phyloP scores from a whole-genome alignment of 2,329 filamentous ascomycete species.

The Lachnellula suecica region DNA sequence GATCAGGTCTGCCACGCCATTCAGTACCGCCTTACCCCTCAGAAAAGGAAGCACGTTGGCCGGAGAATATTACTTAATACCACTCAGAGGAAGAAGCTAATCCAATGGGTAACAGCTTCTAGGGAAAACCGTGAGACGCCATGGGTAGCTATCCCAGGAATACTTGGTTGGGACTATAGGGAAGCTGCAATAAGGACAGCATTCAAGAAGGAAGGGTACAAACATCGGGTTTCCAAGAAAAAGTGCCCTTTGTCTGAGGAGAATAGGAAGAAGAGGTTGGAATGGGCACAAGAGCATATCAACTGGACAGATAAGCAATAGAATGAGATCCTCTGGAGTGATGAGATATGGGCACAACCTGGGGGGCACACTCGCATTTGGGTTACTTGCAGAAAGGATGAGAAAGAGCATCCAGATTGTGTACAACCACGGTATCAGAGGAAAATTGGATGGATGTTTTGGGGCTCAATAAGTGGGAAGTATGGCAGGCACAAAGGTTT shows the following conservation, averaged over 20 bases:
- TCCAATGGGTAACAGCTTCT: too few relatives aligned
- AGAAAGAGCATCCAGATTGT: constrained; percentile 8
- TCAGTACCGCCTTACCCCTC: too few relatives aligned
- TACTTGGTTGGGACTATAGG: too few relatives aligned
- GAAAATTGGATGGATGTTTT: constrained; percentile 22
- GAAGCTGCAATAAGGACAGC: constrained; percentile 7
- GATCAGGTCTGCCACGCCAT: too few relatives aligned
- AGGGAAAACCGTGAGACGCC: too few relatives aligned
- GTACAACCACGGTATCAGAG: constrained; percentile 8
- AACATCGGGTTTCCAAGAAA: neutral
- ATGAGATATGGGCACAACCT: constrained; percentile 13
- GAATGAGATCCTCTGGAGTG: constrained; percentile 7
- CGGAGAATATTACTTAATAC: too few relatives aligned
- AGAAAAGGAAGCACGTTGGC: too few relatives aligned
- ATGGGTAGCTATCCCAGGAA: too few relatives aligned
- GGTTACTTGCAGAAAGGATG: constrained; percentile 1
- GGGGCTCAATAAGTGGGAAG: constrained; percentile 8
- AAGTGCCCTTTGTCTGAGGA: constrained; percentile 8
- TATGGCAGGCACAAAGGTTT: constrained; percentile 8
- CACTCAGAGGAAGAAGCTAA: too few relatives aligned
- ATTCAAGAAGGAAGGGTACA: constrained; percentile 14
- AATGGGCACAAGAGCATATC: constrained; percentile 11
- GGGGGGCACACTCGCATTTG: constrained; percentile 1
- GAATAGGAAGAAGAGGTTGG: constrained; percentile 4
- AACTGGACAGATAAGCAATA: constrained; percentile 10